These are phyloP conservation scores for Schrenkiella parvula DNA, from an alignment of 345 rosid genomes.

Conservation along the genomic window DNA sequence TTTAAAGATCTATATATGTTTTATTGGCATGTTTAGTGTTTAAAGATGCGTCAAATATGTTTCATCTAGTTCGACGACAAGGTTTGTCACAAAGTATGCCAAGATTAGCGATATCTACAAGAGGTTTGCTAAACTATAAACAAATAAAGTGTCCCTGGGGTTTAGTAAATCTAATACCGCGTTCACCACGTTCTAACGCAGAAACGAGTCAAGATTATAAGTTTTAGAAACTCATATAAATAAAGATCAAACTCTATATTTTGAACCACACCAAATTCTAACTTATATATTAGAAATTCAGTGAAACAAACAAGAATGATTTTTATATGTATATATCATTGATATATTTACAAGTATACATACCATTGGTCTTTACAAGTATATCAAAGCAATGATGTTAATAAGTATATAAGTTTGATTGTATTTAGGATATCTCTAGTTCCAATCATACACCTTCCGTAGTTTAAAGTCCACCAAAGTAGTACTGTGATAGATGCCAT, in stretches of 20 bases:
- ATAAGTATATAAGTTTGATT: neutral
- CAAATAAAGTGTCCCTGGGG: no score
- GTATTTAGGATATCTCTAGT: neutral
- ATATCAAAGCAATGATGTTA: neutral
- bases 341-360: neutral
- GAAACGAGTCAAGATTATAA: neutral
- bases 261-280: neutral
- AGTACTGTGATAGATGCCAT: constrained; percentile 20
- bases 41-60: neutral
- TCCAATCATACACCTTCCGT: neutral
- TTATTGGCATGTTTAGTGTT: neutral
- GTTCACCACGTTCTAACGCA: neutral
- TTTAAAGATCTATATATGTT: neutral
- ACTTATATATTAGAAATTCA: neutral
- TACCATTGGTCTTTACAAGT: neutral
- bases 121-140: neutral
- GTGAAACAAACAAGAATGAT: neutral
- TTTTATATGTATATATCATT: neutral
- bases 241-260: neutral
- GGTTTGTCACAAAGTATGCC: neutral
- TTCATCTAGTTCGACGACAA: neutral
- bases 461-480: neutral
- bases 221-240: neutral
- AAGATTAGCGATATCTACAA: neutral
- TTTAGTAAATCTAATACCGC: neutral